Conservation (phyloP, 2,329 filamentous ascomycete species). For the Curvularia lunata region DNA sequence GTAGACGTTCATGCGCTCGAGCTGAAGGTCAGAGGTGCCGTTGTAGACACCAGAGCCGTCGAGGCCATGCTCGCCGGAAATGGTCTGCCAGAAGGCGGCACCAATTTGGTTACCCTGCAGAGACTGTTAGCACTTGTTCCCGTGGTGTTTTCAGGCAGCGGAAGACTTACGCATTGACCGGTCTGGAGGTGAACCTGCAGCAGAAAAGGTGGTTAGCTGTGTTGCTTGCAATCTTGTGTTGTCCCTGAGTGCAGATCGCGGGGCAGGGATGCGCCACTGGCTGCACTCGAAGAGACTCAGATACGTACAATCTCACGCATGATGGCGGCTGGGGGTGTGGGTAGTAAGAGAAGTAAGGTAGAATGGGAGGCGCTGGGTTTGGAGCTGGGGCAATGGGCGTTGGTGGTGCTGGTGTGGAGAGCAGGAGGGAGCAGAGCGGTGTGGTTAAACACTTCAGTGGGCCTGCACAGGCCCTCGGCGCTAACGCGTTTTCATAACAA, state of each 20-base stretch:
- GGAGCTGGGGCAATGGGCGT: constrained; percentile 34
- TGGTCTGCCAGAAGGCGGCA: constrained; percentile 93
- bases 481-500: constrained; percentile 28
- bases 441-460: constrained; percentile 36
- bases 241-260: constrained; percentile 50
- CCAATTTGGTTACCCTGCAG: constrained; percentile 98
- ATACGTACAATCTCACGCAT: constrained; percentile 74
- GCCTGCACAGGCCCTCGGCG: constrained; percentile 29
- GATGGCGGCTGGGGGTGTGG: constrained; percentile 48
- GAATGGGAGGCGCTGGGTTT: constrained; percentile 38
- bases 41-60: constrained; percentile 98
- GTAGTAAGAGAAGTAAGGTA: constrained; percentile 36
- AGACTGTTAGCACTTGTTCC: constrained; percentile 38
- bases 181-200: constrained; percentile 98
- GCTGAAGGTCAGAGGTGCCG: constrained; percentile 96
- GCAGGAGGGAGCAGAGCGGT: constrained; percentile 35
- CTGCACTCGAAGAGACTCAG: constrained; percentile 30
- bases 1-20: constrained; percentile 99
- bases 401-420: constrained; percentile 44
- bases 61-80: constrained; percentile 81
- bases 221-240: constrained; percentile 51
- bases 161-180: constrained; percentile 90
- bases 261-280: constrained; percentile 53
- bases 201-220: constrained; percentile 62
- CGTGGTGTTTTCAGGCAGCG: constrained; percentile 11